Evolutionary conservation across 805 yeast genomes (phyloP), one percentile per base, ranked within the genome.

Genomic region (Ogataea henricii): DNA sequence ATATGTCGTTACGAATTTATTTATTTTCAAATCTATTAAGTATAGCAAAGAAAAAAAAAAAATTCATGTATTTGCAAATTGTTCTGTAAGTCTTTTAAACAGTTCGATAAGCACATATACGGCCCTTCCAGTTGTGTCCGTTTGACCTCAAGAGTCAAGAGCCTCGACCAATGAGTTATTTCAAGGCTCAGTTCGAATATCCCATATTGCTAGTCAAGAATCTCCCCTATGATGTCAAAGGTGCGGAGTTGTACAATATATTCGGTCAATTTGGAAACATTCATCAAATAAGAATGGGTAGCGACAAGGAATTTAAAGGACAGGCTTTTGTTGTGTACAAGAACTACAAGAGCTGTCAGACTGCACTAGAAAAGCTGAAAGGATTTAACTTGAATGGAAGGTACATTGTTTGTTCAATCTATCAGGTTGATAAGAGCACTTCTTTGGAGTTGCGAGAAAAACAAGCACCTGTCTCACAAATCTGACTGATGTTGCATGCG

Each of bases 321-420:
- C 77, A 83, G 6, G 82, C 84, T 20, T 72, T 75, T 46, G 75
- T 83, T 14, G 74, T 82, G 2, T 83, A 72, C 60, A 75, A 73
- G 43, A 77, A 76, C 38, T 49, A 74, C 16, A 63, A 64, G 22
- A 72, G 73, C 50, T 83, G 87, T 13, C 62, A 60, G n/a, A 59
- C 62, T 26, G 86, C 87, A 0, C 67, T 73, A 17, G 74, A 71
- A n/a, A 82, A 78, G 49, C 60, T 82, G 44, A 78, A 78, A 44
- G 89, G 89, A 1, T 77, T 76, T 50, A 81, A 82, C 56, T 77
- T 77, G 52, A 74, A 78, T 49, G 81, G 82, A 7, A 57, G 88
- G 46, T 83, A 82, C 56, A 56, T 83, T 27, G 82, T 83, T 21
- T 79, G 81, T 8, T 61, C 71, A 43, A 45, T 73, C 48, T 81